These are phyloP conservation scores for Phylloporus sp. DNA, from an alignment of 768 basidiomycete species.

Conservation along the genomic window DNA sequence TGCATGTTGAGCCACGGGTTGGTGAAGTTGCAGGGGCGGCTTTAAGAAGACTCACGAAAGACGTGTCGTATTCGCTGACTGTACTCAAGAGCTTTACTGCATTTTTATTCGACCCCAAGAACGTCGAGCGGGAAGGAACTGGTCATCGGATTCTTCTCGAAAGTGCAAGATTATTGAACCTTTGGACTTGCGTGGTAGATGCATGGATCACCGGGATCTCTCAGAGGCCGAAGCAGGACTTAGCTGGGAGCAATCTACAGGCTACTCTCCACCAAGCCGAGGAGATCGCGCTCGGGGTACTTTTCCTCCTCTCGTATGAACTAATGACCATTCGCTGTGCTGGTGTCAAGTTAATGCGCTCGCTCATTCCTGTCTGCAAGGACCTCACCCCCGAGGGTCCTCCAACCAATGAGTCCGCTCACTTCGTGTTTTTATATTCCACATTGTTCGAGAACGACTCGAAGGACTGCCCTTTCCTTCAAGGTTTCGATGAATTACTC, in stretches of 20 bases:
- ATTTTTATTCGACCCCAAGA: constrained; percentile 70
- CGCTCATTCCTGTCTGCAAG: constrained; percentile 47
- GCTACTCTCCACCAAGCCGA: constrained; percentile 43
- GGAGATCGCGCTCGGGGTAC: constrained; percentile 65
- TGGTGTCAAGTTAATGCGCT: constrained; percentile 63
- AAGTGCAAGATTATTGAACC: constrained; percentile 56
- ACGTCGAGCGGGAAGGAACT: constrained; percentile 60
- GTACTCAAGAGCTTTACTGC: constrained; percentile 64
- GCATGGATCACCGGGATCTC: constrained; percentile 56
- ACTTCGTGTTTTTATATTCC: constrained; percentile 39
- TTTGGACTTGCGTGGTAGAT: constrained; percentile 75
- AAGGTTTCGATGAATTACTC: constrained; percentile 64
- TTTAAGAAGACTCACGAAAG: constrained; percentile 68
- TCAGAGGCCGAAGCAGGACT: constrained; percentile 36
- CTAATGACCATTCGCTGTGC: constrained; percentile 45
- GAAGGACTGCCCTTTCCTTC: constrained; percentile 45
- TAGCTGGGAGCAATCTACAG: constrained; percentile 40
- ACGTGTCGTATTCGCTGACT: constrained; percentile 48
- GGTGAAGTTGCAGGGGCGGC: constrained; percentile 65
- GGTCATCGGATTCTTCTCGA: constrained; percentile 63
- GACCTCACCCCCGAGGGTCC: constrained; percentile 38
- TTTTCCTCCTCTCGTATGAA: constrained; percentile 72
- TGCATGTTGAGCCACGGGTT: constrained; percentile 78
- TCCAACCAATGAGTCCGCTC: constrained; percentile 26
- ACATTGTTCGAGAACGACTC: constrained; percentile 52